Conservation (phyloP, 2,329 filamentous ascomycete genomes). For the Trichoderma sp. region DNA sequence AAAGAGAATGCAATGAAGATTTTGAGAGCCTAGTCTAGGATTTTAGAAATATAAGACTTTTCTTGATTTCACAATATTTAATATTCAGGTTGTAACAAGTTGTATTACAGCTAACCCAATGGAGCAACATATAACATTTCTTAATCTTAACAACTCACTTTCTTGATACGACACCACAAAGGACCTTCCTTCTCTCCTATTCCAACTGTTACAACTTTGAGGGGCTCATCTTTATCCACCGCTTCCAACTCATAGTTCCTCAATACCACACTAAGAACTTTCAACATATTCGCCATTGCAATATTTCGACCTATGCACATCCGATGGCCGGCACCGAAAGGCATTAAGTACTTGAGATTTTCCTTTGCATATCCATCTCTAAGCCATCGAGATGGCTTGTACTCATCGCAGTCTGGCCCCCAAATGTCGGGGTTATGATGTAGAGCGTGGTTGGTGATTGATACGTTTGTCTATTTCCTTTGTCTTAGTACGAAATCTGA, state of each 20-base stretch:
- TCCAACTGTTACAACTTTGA: background rate
- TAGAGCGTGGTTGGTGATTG: background rate
- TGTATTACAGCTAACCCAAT: no score
- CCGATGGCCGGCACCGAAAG: background rate
- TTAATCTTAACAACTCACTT: background rate
- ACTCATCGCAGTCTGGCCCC: background rate
- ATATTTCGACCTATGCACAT: background rate
- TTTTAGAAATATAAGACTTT: background rate
- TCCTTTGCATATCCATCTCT: background rate
- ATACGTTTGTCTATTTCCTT: background rate
- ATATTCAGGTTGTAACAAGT: no score
- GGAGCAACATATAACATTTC: no score
- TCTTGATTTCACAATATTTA: no score
- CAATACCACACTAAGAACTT: background rate
- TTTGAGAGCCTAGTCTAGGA: background rate
- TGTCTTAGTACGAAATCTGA: background rate
- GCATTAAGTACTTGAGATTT: background rate
- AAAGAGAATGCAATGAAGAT: background rate
- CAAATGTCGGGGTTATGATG: background rate
- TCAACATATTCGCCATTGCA: background rate
- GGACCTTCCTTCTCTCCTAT: background rate
- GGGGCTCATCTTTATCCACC: background rate
- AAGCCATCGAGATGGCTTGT: background rate
- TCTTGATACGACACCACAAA: background rate
- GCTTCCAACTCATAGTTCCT: background rate